A percentile compares a stretch with the other conserved stretches of the same genome.
Evolutionary conservation across 1,284 basidiomycete species (phyloP).

Genomic region (Inonotus obliquus): DNA sequence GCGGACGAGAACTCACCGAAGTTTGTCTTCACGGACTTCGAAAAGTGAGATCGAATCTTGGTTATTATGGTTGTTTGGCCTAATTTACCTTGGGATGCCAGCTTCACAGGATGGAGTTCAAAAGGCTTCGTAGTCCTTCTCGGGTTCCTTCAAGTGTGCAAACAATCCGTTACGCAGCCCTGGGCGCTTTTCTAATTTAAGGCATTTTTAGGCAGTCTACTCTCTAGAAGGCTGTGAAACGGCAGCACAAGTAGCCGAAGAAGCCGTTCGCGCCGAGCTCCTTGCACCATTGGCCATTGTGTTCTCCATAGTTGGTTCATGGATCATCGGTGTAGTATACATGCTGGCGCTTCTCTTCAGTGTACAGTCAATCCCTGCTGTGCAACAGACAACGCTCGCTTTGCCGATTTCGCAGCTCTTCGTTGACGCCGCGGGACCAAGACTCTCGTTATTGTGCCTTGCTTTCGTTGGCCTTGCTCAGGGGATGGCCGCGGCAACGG

Average conservation of each 20-base stretch:
- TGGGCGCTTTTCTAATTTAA: not conserved
- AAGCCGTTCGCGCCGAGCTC: constrained; percentile 50
- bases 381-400: constrained; percentile 46
- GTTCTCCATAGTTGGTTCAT: constrained; percentile 54
- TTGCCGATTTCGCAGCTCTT: constrained; percentile 58
- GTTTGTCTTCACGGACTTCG: constrained; percentile 55
- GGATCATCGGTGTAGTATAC: constrained; percentile 53
- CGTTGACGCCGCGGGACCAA: constrained; percentile 47
- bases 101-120: constrained; percentile 53
- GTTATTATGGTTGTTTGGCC: not conserved
- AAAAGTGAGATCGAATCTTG: constrained; percentile 37
- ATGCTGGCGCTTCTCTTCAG: constrained; percentile 58
- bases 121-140: constrained; percentile 54
- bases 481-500: constrained; percentile 55
- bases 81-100: constrained; percentile 21
- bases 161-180: not conserved
- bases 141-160: constrained; percentile 48
- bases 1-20: constrained; percentile 40
- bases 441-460: constrained; percentile 47
- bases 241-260: constrained; percentile 58
- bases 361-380: constrained; percentile 46
- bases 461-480: constrained; percentile 47
- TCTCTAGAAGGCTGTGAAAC: constrained; percentile 62
- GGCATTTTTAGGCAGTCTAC: constrained; percentile 43
- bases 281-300: constrained; percentile 55